Conservation (phyloP, 2,329 filamentous ascomycete species). For the Penicillium aurantiogriseum region DNA sequence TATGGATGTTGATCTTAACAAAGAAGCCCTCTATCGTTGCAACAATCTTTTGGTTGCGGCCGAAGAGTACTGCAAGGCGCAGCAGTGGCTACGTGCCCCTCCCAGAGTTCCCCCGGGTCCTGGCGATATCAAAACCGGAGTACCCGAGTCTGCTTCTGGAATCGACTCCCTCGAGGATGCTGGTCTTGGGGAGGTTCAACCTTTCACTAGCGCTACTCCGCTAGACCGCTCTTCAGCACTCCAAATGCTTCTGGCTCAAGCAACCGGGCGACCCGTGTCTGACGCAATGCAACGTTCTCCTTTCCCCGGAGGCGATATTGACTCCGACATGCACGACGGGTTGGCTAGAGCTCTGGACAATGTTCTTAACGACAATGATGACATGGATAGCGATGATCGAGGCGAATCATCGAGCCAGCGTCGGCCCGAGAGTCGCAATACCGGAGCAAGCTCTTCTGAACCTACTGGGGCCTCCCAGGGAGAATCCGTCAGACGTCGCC, state of each 20-base stretch:
- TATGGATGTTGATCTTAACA: constrained; percentile 59
- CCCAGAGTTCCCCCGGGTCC: constrained; percentile 66
- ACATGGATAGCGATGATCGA: constrained; percentile 23
- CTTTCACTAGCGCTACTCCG: constrained; percentile 21
- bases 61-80: constrained; percentile 71
- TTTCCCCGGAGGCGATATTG: constrained; percentile 24
- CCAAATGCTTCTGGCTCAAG: constrained; percentile 37
- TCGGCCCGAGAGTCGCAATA: constrained; percentile 14
- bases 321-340: constrained; percentile 34
- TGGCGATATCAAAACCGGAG: constrained; percentile 49
- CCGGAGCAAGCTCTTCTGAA: constrained; percentile 21
- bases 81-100: constrained; percentile 57
- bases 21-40: constrained; percentile 80
- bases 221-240: constrained; percentile 33
- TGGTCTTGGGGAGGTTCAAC: constrained; percentile 26
- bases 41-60: constrained; percentile 63
- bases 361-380: constrained; percentile 37
- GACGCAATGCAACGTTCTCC: constrained; percentile 25
- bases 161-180: constrained; percentile 34
- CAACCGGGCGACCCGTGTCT: constrained; percentile 26
- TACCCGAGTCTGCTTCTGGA: constrained; percentile 28
- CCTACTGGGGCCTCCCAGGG: constrained; percentile 20
- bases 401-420: constrained; percentile 25
- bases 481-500: constrained; percentile 26
- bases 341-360: constrained; percentile 46